phyloP scores from a whole-genome alignment of 2,329 filamentous ascomycete genomes.

The Bipolaris zeicola region DNA sequence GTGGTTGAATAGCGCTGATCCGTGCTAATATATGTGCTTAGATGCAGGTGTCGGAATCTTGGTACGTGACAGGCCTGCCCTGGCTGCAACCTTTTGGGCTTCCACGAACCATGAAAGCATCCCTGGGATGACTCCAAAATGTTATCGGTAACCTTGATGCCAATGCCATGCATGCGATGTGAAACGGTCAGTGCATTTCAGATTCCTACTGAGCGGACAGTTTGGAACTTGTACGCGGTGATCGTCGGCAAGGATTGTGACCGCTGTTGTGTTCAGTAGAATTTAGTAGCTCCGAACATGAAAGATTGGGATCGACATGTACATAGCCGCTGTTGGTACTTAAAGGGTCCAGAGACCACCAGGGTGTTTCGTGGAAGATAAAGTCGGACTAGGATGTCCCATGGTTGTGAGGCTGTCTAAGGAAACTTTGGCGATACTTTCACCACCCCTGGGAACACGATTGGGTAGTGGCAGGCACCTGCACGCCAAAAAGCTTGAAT shows the following conservation, averaged over 20 bases:
- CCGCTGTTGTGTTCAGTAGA: not conserved
- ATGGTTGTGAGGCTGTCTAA: not conserved
- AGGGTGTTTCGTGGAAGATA: not conserved
- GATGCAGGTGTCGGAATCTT: not conserved
- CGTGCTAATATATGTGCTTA: not conserved
- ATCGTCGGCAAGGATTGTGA: constrained; percentile 2
- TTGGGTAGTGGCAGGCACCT: not conserved
- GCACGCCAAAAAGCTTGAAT: not conserved
- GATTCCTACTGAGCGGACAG: not conserved
- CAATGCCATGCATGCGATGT: not conserved
- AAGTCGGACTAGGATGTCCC: not conserved
- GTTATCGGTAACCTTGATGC: not conserved
- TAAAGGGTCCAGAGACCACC: too few species aligned
- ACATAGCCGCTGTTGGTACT: not conserved
- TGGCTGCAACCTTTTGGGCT: not conserved
- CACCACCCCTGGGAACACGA: not conserved
- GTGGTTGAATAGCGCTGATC: not conserved
- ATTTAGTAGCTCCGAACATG: not conserved
- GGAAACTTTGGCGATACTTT: not conserved
- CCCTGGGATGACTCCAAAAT: constrained; percentile 4
- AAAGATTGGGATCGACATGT: not conserved
- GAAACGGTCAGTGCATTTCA: not conserved
- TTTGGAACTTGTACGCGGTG: not conserved
- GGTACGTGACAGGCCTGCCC: not conserved
- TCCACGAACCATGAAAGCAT: not conserved